phyloP scores from a whole-genome alignment of 169 alveolate genomes.

The Cryptosporidium felis region DNA sequence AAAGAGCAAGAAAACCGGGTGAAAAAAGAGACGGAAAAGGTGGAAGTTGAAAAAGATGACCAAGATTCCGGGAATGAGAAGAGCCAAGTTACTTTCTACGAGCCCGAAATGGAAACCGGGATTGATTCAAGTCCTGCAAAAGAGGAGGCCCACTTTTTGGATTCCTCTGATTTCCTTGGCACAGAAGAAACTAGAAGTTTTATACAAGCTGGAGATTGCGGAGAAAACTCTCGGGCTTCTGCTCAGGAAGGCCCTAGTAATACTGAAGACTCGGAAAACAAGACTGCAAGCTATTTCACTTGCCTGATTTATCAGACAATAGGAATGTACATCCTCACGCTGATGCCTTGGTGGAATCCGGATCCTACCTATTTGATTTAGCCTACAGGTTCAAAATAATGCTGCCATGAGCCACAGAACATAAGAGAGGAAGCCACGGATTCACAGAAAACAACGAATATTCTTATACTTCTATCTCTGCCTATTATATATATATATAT shows the following conservation, averaged over 20 bases:
- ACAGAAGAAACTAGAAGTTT: neutral
- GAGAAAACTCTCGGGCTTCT: neutral
- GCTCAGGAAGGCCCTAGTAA: neutral
- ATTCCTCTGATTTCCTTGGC: neutral
- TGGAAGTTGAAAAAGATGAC: too few species aligned
- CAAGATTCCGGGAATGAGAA: too few species aligned
- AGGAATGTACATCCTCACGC: conserved; percentile 56
- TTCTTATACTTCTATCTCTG: neutral
- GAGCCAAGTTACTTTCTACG: too few species aligned
- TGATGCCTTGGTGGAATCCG: conserved; percentile 71
- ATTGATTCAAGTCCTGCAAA: neutral
- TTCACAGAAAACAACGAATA: too few species aligned
- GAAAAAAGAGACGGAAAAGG: too few species aligned
- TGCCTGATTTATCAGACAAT: conserved; percentile 37
- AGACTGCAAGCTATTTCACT: neutral
- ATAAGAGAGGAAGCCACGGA: too few species aligned
- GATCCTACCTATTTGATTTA: conserved; percentile 51
- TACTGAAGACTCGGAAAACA: neutral
- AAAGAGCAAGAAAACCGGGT: too few species aligned
- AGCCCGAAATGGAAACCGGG: too few species aligned
- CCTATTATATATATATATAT: neutral
- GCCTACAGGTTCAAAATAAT: too few species aligned
- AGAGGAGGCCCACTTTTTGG: conserved; percentile 4
- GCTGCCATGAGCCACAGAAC: too few species aligned
- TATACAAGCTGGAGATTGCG: neutral